Evolutionary conservation across 805 yeast genomes (phyloP).

Genomic region (Blastobotrys robertii): DNA sequence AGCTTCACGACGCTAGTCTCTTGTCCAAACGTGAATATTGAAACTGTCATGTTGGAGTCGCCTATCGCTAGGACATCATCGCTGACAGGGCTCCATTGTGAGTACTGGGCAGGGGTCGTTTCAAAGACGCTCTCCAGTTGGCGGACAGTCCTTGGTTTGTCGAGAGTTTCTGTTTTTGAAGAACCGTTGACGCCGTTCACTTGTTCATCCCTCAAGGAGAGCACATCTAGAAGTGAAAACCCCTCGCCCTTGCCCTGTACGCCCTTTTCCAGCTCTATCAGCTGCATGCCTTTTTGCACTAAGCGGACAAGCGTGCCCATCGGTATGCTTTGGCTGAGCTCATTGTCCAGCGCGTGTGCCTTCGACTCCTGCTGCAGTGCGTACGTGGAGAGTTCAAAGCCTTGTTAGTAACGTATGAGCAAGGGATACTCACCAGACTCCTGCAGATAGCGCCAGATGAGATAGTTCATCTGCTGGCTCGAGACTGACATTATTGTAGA

Average conservation of each 20-base stretch:
- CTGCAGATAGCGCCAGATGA: conserved; percentile 87
- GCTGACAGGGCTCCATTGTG: conserved; percentile 1
- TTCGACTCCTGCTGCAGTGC: conserved; percentile 71
- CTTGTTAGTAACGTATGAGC: conserved; percentile 12
- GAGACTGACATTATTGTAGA: conserved; percentile 56
- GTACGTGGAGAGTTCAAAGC: conserved; percentile 59
- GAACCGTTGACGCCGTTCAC: not conserved
- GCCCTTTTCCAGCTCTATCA: conserved; percentile 44
- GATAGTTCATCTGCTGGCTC: conserved; percentile 76
- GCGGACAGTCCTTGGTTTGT: not conserved
- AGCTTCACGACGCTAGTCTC: conserved; percentile 1
- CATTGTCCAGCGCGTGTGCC: conserved; percentile 46
- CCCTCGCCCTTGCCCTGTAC: conserved; percentile 2
- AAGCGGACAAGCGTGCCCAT: conserved; percentile 73
- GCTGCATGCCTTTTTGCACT: conserved; percentile 79
- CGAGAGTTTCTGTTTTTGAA: conserved; percentile 4
- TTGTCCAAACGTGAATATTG: not conserved
- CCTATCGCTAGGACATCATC: conserved; percentile 8
- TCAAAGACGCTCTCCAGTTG: not conserved
- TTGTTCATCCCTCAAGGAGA: not conserved
- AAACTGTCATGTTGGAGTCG: not conserved
- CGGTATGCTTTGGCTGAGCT: conserved; percentile 45
- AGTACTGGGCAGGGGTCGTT: not conserved
- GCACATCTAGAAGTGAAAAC: conserved; percentile 4
- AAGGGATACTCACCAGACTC: conserved; percentile 49